Base-by-base conservation (phyloP, 352 stramenopile species). In the Aphanomyces astaci region DNA sequence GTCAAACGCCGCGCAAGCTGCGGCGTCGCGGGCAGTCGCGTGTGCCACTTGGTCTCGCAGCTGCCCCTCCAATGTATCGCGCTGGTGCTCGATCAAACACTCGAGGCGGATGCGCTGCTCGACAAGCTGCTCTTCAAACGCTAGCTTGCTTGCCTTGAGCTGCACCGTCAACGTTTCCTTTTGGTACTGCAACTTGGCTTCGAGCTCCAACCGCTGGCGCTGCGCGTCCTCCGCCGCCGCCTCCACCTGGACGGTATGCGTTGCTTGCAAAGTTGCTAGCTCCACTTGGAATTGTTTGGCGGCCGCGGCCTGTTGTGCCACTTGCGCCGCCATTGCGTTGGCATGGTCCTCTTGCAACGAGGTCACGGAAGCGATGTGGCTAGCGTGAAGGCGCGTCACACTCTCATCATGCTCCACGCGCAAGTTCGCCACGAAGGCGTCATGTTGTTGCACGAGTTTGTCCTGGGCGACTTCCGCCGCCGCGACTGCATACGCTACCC, bases 151-250 rank as follows among this genome's bases (percentile, higher is more conserved):
- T 28, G n/a, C 51, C 30, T 59, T 59, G 25, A 59, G 17, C 51
- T 59, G 51, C 17, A 9, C 51, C 51, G 51, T 59, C 25, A 59
- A 22, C 51, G 51, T 59, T 36, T 59, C 51, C 51, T 36, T 59
- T 59, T 59, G 51, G 30, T 40, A 59, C 17, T 33, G 25, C 25
- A 59, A 25, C 51, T 39, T 32, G 25, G 51, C 51, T 32, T 59
- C 51, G 27, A 59, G 51, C 51, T 59, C 51, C 10, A 59, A 11
- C 25, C 51, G n/a, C 7, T 30, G 15, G 19, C 51, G 51, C 51
- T 40, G 25, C 22, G 51, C 17, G 10, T 45, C 51, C 2, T 68
- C 62, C 17, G 28, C 3, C 5, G 28, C 0, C 2, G 43, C 3
- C 51, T 28, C 30, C 7, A 28, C 19, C n/a, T 57, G 10, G 11